phyloP scores from a whole-genome alignment of 1,284 basidiomycete species.

The Volvariella volvacea region DNA sequence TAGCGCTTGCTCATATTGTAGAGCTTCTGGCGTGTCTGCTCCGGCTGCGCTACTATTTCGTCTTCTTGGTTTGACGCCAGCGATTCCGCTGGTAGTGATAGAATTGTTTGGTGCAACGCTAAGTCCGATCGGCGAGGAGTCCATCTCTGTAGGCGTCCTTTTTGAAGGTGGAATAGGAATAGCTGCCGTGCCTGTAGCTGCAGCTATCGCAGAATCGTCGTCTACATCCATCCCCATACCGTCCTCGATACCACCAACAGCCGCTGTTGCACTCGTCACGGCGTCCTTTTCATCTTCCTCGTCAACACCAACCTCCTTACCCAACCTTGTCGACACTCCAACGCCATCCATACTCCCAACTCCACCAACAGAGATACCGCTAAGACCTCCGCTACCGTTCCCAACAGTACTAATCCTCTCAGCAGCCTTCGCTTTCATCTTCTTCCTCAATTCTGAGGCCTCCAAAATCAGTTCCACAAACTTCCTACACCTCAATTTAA shows the following conservation, averaged over 20 bases:
- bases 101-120: too few relatives aligned
- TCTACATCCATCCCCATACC: conserved; percentile 48
- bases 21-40: not conserved
- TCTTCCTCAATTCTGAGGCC: conserved; percentile 59
- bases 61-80: conserved; percentile 5
- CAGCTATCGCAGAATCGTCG: conserved; percentile 26
- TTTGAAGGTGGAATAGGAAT: conserved; percentile 3
- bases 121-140: not conserved
- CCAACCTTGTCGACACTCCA: too few relatives aligned
- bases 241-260: conserved; percentile 44
- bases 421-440: conserved; percentile 32
- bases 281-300: conserved; percentile 15
- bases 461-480: conserved; percentile 75
- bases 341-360: too few relatives aligned
- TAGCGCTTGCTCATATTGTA: conserved; percentile 37
- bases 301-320: conserved; percentile 13
- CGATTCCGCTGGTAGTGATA: conserved; percentile 1
- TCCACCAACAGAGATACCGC: too few relatives aligned
- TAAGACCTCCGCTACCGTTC: too few relatives aligned
- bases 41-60: not conserved
- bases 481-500: conserved; percentile 74
- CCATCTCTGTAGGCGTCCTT: not conserved
- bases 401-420: conserved; percentile 9
- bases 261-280: conserved; percentile 12
- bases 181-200: conserved; percentile 4